phyloP scores from a whole-genome alignment of 441 rosid species.

The Croton laevigatus region DNA sequence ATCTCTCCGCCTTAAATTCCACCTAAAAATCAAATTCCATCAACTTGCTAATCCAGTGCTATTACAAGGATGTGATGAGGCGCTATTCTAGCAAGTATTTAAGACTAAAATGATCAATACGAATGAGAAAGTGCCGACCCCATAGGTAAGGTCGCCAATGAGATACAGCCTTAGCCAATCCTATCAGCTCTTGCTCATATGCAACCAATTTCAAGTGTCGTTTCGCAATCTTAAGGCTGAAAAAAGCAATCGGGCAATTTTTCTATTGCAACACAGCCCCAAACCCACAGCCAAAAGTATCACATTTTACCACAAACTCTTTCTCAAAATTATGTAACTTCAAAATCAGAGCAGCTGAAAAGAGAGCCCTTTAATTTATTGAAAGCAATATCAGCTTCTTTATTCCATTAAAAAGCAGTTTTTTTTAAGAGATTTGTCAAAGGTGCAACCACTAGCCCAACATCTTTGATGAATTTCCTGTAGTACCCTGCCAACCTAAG shows the following conservation, averaged over 20 bases:
- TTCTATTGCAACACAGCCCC: not conserved
- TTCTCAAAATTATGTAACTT: not conserved
- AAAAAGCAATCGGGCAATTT: too few relatives aligned
- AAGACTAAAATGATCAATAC: too few relatives aligned
- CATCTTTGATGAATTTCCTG: not conserved
- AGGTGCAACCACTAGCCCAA: not conserved
- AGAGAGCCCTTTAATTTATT: not conserved
- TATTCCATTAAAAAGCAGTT: not conserved
- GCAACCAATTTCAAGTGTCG: too few relatives aligned
- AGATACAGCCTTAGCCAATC: not conserved
- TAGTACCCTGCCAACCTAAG: not conserved
- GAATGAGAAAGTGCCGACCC: not conserved
- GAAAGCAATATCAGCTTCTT: not conserved
- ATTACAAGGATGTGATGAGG: too few relatives aligned
- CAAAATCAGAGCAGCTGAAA: not conserved
- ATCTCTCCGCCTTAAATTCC: too few relatives aligned
- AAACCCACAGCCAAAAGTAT: not conserved
- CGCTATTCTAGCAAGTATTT: too few relatives aligned
- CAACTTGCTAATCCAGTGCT: too few relatives aligned
- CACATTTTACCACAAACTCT: not conserved
- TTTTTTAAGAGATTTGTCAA: not conserved
- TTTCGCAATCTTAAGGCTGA: too few relatives aligned
- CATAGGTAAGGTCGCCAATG: not conserved
- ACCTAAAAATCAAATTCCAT: too few relatives aligned
- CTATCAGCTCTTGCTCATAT: not conserved